Conservation (phyloP, 1,284 basidiomycete species). For the Cerioporus squamosus region DNA sequence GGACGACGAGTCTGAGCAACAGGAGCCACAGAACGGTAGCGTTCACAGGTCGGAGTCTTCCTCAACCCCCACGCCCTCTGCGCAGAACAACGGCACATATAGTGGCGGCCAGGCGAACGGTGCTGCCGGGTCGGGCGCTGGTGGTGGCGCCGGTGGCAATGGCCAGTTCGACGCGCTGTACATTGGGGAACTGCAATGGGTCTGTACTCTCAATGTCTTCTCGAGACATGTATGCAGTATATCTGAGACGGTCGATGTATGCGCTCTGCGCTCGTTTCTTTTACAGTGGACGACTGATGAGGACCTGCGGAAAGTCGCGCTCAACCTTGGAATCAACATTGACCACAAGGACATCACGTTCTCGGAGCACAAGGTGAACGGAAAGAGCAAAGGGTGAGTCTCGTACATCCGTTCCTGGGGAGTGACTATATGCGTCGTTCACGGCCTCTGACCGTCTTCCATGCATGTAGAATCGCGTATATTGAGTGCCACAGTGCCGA, state of each 20-base stretch:
- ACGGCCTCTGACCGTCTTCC: background rate
- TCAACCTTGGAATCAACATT: conserved; percentile 74
- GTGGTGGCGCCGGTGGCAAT: conserved; percentile 19
- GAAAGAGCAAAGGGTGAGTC: conserved; percentile 87
- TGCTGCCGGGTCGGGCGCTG: background rate
- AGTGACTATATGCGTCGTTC: conserved; percentile 18
- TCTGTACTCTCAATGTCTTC: conserved; percentile 60
- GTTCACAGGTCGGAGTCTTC: conserved; percentile 18
- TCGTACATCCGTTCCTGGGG: background rate
- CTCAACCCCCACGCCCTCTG: conserved; percentile 13
- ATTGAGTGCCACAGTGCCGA: conserved; percentile 79
- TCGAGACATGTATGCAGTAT: conserved; percentile 39
- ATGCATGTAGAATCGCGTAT: conserved; percentile 74
- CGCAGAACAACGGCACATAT: conserved; percentile 32
- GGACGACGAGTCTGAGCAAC: conserved; percentile 48
- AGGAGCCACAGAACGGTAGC: conserved; percentile 24
- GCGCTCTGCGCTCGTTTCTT: conserved; percentile 16
- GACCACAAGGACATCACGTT: conserved; percentile 91
- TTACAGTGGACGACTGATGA: conserved; percentile 94
- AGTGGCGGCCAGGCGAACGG: conserved; percentile 32
- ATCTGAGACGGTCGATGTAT: conserved; percentile 41
- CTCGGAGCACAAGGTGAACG: conserved; percentile 98
- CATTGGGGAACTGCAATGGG: conserved; percentile 93
- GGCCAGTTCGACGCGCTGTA: conserved; percentile 70
- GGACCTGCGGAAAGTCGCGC: conserved; percentile 82